Percentiles rank a stretch among this genome's conserved stretches.
Conservation (phyloP, 441 rosid species). For the Syzygium syzygioides region DNA sequence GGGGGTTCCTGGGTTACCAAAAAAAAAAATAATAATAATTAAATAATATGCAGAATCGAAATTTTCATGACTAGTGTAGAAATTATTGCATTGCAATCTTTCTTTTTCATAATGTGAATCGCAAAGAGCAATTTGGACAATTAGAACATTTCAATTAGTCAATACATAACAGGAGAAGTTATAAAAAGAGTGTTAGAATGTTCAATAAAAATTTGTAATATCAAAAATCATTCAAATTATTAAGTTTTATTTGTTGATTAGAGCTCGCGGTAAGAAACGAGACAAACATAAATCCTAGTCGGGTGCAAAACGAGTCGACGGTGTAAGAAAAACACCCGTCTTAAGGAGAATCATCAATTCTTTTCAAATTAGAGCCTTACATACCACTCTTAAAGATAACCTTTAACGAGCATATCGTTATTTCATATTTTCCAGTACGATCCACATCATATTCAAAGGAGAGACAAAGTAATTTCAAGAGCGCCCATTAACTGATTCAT, state of each 20-base stretch:
- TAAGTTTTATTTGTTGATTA: no score
- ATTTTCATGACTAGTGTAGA: background rate
- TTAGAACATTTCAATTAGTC: background rate
- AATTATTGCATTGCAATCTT: background rate
- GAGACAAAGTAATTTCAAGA: background rate
- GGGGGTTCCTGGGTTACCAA: no score
- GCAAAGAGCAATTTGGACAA: background rate
- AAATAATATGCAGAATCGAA: no score
- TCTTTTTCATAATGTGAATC: background rate
- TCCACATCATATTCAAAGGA: background rate
- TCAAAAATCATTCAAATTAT: background rate
- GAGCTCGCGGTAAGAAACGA: no score
- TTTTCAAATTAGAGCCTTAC: background rate
- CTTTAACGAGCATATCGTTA: no score
- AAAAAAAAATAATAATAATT: no score
- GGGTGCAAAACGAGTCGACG: background rate
- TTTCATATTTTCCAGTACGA: background rate
- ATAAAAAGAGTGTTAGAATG: no score
- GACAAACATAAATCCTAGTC: background rate
- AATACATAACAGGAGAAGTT: background rate
- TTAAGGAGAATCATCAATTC: background rate
- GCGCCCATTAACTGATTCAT: accelerated
- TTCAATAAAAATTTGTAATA: background rate
- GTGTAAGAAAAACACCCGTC: no score
- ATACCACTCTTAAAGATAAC: no score